phyloP scores from a whole-genome alignment of 2,329 filamentous ascomycete species.

The Aureobasidium sp. region DNA sequence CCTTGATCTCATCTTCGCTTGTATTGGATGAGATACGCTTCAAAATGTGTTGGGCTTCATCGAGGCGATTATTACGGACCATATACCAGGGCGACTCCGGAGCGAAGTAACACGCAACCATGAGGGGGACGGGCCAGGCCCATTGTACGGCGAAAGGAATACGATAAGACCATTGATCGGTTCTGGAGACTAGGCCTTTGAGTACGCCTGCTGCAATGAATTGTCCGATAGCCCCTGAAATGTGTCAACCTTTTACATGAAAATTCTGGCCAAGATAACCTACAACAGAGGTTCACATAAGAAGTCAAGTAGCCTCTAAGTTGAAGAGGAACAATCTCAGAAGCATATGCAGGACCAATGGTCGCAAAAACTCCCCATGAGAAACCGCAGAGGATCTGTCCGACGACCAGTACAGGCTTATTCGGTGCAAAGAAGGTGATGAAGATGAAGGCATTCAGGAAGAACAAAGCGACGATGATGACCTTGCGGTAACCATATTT shows the following conservation, averaged over 20 bases:
- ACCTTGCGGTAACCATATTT: slow-evolving; percentile 19
- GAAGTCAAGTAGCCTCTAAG: slow-evolving; percentile 53
- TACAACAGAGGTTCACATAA: slow-evolving; percentile 55
- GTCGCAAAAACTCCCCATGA: slow-evolving; percentile 46
- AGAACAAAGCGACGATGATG: slow-evolving; percentile 10
- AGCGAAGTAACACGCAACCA: slow-evolving; percentile 29
- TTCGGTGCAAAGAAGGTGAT: slow-evolving; percentile 12
- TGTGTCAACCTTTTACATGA: neutral
- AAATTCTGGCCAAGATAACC: neutral
- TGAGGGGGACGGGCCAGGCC: slow-evolving; percentile 35
- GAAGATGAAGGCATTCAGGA: slow-evolving; percentile 31
- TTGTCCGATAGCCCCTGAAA: slow-evolving; percentile 48
- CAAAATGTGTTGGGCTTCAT: slow-evolving; percentile 31
- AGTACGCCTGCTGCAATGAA: slow-evolving; percentile 44
- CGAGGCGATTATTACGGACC: slow-evolving; percentile 30
- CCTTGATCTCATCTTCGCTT: slow-evolving; percentile 20
- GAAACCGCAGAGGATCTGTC: slow-evolving; percentile 11
- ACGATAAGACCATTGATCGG: slow-evolving; percentile 38
- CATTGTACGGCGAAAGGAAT: slow-evolving; percentile 42
- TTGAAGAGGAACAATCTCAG: slow-evolving; percentile 55
- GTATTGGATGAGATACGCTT: slow-evolving; percentile 27
- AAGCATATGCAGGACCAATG: slow-evolving; percentile 55
- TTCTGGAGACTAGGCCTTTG: slow-evolving; percentile 29
- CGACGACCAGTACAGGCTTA: neutral
- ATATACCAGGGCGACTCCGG: slow-evolving; percentile 34